These are phyloP conservation scores for Candida glaebosa DNA, from an alignment of 805 yeast genomes.

Conservation along the genomic window DNA sequence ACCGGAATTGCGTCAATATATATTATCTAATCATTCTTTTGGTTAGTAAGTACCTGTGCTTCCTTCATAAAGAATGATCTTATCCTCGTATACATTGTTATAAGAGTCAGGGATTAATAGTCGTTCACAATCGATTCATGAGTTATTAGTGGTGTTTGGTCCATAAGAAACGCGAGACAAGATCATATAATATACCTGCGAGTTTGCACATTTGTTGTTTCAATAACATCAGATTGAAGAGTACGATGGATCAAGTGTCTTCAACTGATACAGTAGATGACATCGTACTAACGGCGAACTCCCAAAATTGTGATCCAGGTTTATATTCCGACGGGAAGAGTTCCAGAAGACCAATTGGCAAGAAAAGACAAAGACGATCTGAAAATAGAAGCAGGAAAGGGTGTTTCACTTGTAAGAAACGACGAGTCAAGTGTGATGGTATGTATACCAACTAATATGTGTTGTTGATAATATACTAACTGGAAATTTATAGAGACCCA, in stretches of 20 bases:
- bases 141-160: neutral
- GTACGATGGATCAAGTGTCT: neutral
- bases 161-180: neutral
- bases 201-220: neutral
- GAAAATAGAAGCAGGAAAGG: constrained; percentile 20
- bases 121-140: neutral
- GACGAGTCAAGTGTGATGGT: constrained; percentile 16
- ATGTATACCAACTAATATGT: constrained; percentile 1
- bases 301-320: neutral
- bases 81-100: neutral
- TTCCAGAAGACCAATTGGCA: neutral
- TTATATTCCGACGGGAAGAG: neutral
- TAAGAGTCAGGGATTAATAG: too few species aligned
- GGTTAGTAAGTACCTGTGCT: too few species aligned
- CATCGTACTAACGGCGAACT: neutral
- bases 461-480: too few species aligned
- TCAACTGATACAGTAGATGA: neutral
- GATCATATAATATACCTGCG: neutral
- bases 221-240: neutral
- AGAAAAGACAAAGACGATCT: constrained; percentile 6
- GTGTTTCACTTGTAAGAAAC: constrained; percentile 12
- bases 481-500: constrained; percentile 19
- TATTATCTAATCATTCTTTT: neutral
- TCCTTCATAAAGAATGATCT: too few species aligned
- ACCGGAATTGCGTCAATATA: neutral